These are phyloP conservation scores for Schizothecium vesticola DNA, from an alignment of 495 filamentous ascomycete species.

Conservation along the genomic window DNA sequence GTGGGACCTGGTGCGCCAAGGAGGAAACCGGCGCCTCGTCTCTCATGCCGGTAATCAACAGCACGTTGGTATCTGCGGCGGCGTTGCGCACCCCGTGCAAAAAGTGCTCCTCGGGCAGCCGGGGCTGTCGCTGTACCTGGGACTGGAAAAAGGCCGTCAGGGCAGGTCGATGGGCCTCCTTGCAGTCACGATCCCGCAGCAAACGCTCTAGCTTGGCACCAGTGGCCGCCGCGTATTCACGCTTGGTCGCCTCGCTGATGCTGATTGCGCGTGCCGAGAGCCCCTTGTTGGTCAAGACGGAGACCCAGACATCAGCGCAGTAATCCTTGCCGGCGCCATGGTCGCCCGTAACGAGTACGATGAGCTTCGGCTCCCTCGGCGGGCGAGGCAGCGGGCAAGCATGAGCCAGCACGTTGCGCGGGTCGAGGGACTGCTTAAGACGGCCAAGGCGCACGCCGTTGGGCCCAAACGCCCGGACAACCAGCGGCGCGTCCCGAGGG, in stretches of 20 bases:
- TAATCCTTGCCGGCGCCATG: conserved; percentile 57
- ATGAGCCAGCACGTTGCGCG: conserved; percentile 49
- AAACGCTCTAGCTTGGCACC: conserved; percentile 48
- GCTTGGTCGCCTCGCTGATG: conserved; percentile 57
- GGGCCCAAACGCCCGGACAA: conserved; percentile 52
- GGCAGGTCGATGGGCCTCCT: conserved; percentile 54
- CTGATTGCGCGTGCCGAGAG: conserved; percentile 46
- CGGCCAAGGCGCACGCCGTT: conserved; percentile 47
- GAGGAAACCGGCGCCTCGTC: conserved; percentile 53
- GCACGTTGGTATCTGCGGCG: conserved; percentile 47
- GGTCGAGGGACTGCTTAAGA: conserved; percentile 51
- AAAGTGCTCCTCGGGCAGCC: conserved; percentile 53
- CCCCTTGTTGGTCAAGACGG: conserved; percentile 32
- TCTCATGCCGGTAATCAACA: conserved; percentile 63
- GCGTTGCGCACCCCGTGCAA: conserved; percentile 37
- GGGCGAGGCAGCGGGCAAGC: conserved; percentile 47
- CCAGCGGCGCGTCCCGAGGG: conserved; percentile 50
- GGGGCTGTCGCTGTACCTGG: conserved; percentile 43
- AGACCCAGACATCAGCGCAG: conserved; percentile 52
- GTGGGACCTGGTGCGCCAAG: conserved; percentile 53
- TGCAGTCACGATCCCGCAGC: conserved; percentile 52
- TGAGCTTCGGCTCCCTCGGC: conserved; percentile 42
- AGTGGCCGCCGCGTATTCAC: conserved; percentile 51
- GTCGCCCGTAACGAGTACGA: conserved; percentile 57
- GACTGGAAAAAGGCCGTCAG: conserved; percentile 51